phyloP scores from a whole-genome alignment of 1,284 basidiomycete genomes.

The Neolentinus lepideus region DNA sequence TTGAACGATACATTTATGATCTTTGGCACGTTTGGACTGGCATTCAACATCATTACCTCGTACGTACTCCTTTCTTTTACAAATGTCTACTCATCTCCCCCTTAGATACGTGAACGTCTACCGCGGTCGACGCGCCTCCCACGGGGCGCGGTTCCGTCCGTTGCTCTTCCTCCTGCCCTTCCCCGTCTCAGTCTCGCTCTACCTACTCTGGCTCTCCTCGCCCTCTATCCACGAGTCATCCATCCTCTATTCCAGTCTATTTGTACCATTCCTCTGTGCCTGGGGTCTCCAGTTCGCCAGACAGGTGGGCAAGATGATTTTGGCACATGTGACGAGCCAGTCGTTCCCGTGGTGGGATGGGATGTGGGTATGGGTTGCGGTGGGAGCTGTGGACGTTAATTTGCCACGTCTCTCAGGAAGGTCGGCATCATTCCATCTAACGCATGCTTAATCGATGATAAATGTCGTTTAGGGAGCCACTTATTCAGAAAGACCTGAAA shows the following conservation, averaged over 20 bases:
- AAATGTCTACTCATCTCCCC: slow-evolving; percentile 2
- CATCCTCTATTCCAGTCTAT: slow-evolving; percentile 58
- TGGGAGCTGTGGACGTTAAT: slow-evolving; percentile 83
- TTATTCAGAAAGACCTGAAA: slow-evolving; percentile 60
- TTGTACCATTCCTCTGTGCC: slow-evolving; percentile 83
- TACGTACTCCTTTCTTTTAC: slow-evolving; percentile 18
- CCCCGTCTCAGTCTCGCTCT: slow-evolving; percentile 57
- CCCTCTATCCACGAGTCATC: slow-evolving; percentile 48
- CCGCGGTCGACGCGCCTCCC: slow-evolving; percentile 30
- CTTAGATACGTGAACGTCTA: slow-evolving; percentile 74
- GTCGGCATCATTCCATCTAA: slow-evolving; percentile 32
- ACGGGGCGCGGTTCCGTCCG: slow-evolving; percentile 44
- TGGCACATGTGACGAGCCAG: slow-evolving; percentile 85
- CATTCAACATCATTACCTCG: slow-evolving; percentile 79
- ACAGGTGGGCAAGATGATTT: slow-evolving; percentile 87
- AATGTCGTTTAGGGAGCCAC: slow-evolving; percentile 39
- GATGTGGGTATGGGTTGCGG: slow-evolving; percentile 77
- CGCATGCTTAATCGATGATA: not conserved
- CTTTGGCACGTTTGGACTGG: slow-evolving; percentile 69
- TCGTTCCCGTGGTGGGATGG: slow-evolving; percentile 86
- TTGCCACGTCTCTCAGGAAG: slow-evolving; percentile 57
- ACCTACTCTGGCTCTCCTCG: slow-evolving; percentile 76
- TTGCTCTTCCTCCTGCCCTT: slow-evolving; percentile 80
- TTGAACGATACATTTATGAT: slow-evolving; percentile 88
- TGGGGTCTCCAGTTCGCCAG: slow-evolving; percentile 89